Conservation (phyloP, 148 eudicot species). For the Fagopyrum homotropicum region DNA sequence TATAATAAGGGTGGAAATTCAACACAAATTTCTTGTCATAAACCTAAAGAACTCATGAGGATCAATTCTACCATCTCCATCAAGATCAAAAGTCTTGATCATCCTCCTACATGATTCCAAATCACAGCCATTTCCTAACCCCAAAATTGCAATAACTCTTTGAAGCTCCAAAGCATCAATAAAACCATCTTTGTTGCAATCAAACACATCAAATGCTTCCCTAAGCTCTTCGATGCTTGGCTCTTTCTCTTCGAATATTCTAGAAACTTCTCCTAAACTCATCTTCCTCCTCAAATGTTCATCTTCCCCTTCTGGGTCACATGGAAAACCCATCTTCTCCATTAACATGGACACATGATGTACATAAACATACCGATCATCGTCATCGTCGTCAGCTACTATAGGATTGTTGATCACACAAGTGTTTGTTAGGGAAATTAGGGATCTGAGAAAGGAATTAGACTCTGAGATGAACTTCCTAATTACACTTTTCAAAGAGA, state of each 20-base stretch:
- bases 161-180: slow-evolving; percentile 58
- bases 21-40: slow-evolving; percentile 12
- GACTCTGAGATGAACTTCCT: slow-evolving; percentile 3
- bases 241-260: slow-evolving; percentile 47
- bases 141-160: slow-evolving; percentile 42
- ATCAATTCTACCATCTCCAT: slow-evolving; percentile 50
- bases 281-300: not conserved
- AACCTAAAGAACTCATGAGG: slow-evolving; percentile 43
- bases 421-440: not conserved
- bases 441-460: not conserved
- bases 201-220: slow-evolving; percentile 60
- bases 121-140: slow-evolving; percentile 33
- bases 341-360: slow-evolving; percentile 27
- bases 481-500: not conserved
- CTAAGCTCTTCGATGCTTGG: slow-evolving; percentile 46
- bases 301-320: slow-evolving; percentile 16
- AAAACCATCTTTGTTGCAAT: slow-evolving; percentile 61
- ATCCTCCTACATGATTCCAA: slow-evolving; percentile 35
- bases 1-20: not conserved
- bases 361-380: not conserved
- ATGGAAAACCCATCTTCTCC: slow-evolving; percentile 34
- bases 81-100: slow-evolving; percentile 38
- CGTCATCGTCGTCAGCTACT: not conserved
- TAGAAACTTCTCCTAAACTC: slow-evolving; percentile 15
- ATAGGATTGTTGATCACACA: not conserved